phyloP scores from a whole-genome alignment of 2,329 filamentous ascomycete genomes.

The Dryadomyces quercivorus region DNA sequence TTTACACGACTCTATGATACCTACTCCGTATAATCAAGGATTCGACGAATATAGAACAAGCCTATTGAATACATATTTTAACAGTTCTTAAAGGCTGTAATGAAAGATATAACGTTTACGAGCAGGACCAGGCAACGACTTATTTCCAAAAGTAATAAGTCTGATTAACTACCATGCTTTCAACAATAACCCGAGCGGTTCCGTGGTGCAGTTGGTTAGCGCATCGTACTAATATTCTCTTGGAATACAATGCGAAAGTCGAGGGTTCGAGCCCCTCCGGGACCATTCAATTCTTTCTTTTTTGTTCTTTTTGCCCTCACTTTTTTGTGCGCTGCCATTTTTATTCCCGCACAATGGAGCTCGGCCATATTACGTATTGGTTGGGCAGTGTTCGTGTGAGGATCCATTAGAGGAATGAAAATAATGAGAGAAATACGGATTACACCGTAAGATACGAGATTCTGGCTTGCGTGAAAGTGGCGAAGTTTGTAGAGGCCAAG shows the following conservation, averaged over 20 bases:
- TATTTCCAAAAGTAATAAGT: not conserved
- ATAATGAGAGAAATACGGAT: too few species aligned
- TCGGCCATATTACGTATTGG: not conserved
- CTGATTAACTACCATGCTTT: not conserved
- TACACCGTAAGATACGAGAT: too few species aligned
- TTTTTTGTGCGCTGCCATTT: not conserved
- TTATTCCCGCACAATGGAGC: not conserved
- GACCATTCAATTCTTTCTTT: constrained; percentile 10
- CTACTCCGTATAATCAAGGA: too few species aligned
- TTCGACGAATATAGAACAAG: too few species aligned
- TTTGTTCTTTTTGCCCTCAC: not conserved
- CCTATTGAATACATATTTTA: too few species aligned
- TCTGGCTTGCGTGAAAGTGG: not conserved
- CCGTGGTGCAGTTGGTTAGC: constrained; percentile 15
- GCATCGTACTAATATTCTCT: constrained; percentile 14
- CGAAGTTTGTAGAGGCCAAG: not conserved
- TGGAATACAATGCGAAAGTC: constrained; percentile 13
- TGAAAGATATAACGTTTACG: not conserved
- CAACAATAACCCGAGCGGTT: constrained; percentile 6
- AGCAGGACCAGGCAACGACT: not conserved
- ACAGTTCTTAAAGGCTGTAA: too few species aligned
- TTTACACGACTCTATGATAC: too few species aligned
- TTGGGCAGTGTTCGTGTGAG: not conserved
- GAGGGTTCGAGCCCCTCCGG: constrained; percentile 14
- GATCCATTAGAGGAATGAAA: too few species aligned